Evolutionary conservation across 108 stramenopile genomes (phyloP).

Genomic region (Cylindrotheca closterium): DNA sequence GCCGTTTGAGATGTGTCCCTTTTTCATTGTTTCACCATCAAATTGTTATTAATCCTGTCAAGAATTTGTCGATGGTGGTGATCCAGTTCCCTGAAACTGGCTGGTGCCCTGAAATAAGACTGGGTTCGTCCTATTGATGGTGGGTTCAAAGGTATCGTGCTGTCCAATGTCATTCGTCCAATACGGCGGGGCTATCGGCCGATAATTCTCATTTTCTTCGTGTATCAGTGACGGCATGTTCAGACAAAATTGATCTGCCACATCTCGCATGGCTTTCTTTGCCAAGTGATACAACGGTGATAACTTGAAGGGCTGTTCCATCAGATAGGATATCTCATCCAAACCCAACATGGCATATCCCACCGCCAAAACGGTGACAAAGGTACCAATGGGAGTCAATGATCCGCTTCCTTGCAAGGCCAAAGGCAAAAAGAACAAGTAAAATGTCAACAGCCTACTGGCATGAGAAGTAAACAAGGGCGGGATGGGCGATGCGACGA

Average conservation of each 20-base stretch:
- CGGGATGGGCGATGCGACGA: constrained; percentile 48
- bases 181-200: too few species aligned
- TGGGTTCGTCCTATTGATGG: too few species aligned
- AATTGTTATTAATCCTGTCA: too few species aligned
- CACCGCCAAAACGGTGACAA: constrained; percentile 29
- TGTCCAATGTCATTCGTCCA: too few species aligned
- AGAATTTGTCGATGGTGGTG: too few species aligned
- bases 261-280: constrained; percentile 37
- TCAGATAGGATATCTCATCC: constrained; percentile 48
- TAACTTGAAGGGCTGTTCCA: constrained; percentile 53
- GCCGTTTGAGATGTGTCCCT: too few species aligned
- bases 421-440: constrained; percentile 37
- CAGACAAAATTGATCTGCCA: constrained; percentile 46
- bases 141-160: too few species aligned
- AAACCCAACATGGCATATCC: constrained; percentile 57
- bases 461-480: constrained; percentile 45
- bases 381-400: constrained; percentile 12
- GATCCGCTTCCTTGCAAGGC: constrained; percentile 34
- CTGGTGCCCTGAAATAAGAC: too few species aligned
- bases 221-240: too few species aligned
- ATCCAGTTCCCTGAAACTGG: too few species aligned
- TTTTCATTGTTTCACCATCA: too few species aligned
- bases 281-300: constrained; percentile 50
- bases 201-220: too few species aligned
- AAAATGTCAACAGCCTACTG: constrained; percentile 40